A percentile compares a stretch with the other conserved stretches of the same genome.
phyloP scores from a whole-genome alignment of 1,284 basidiomycete species.

The Volvariella volvacea region DNA sequence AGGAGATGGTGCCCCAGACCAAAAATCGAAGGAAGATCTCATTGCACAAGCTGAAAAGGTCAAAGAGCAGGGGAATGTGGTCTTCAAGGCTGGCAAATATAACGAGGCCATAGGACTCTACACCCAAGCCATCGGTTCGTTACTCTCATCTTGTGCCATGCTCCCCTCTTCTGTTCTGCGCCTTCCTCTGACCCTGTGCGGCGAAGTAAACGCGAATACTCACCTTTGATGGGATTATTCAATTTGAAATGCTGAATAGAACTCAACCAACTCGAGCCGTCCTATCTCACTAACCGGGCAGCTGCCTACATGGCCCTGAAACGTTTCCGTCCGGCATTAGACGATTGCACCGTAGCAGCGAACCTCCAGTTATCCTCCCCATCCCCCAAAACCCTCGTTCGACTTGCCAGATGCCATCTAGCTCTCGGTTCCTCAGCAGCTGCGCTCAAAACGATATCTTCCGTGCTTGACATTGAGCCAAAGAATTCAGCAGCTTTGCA shows the following conservation, averaged over 20 bases:
- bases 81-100: conserved; percentile 67
- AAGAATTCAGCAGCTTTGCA: conserved; percentile 49
- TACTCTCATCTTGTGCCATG: conserved; percentile 1
- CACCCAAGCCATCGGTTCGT: conserved; percentile 66
- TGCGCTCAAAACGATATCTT: conserved; percentile 57
- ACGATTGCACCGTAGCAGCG: conserved; percentile 74
- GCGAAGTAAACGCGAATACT: not conserved
- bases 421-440: conserved; percentile 64
- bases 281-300: conserved; percentile 81
- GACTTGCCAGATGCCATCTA: conserved; percentile 75
- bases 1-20: too few species aligned
- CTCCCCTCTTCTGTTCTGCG: conserved; percentile 7
- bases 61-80: conserved; percentile 69
- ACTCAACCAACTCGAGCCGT: conserved; percentile 61
- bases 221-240: not conserved
- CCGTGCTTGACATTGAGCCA: conserved; percentile 49
- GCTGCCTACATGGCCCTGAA: conserved; percentile 82
- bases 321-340: conserved; percentile 65
- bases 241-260: conserved; percentile 27
- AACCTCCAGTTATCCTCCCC: conserved; percentile 53
- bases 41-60: conserved; percentile 46
- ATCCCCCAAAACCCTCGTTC: conserved; percentile 65
- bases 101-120: conserved; percentile 72
- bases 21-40: conserved; percentile 18
- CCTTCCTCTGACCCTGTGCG: not conserved